These are phyloP conservation scores for Ajuga reptans DNA, from an alignment of 305 asterid genomes.

Conservation along the genomic window DNA sequence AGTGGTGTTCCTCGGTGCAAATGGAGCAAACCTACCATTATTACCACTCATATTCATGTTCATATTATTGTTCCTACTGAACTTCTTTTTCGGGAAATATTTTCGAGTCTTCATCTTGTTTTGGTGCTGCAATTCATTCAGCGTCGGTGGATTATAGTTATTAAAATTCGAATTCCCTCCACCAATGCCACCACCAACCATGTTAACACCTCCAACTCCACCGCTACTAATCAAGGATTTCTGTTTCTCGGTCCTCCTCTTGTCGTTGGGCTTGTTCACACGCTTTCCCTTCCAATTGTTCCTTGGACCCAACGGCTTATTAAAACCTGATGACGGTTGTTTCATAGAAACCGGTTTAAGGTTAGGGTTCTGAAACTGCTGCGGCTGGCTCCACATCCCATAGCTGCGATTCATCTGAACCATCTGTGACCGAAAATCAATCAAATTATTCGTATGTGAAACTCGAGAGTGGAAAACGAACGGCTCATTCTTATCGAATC, in stretches of 20 bases:
- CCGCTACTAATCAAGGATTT: slow-evolving; percentile 21
- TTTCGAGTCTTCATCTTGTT: slow-evolving; percentile 59
- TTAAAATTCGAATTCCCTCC: slow-evolving; percentile 37
- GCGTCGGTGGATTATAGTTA: slow-evolving; percentile 50
- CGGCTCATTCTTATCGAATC: background rate
- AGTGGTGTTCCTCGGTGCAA: slow-evolving; percentile 70
- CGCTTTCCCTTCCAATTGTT: slow-evolving; percentile 82
- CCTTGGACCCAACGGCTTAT: slow-evolving; percentile 57
- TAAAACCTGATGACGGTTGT: slow-evolving; percentile 30
- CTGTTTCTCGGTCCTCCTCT: slow-evolving; percentile 48
- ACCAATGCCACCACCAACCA: slow-evolving; percentile 15
- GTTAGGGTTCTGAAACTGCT: slow-evolving; percentile 51
- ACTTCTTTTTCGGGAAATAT: slow-evolving; percentile 52
- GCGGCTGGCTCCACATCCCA: slow-evolving; percentile 52
- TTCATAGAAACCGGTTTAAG: slow-evolving; percentile 29
- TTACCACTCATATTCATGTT: slow-evolving; percentile 25
- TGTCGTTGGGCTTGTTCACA: slow-evolving; percentile 35
- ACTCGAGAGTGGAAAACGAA: background rate
- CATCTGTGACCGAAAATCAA: slow-evolving; percentile 31
- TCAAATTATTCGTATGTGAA: background rate
- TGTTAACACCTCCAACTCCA: slow-evolving; percentile 28
- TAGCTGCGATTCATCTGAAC: slow-evolving; percentile 57
- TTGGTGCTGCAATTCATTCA: slow-evolving; percentile 64
- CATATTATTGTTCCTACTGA: slow-evolving; percentile 32
- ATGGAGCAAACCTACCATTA: slow-evolving; percentile 45